These are phyloP conservation scores for Aspergillus nanangensis DNA, from an alignment of 495 filamentous ascomycete species.

Conservation along the genomic window DNA sequence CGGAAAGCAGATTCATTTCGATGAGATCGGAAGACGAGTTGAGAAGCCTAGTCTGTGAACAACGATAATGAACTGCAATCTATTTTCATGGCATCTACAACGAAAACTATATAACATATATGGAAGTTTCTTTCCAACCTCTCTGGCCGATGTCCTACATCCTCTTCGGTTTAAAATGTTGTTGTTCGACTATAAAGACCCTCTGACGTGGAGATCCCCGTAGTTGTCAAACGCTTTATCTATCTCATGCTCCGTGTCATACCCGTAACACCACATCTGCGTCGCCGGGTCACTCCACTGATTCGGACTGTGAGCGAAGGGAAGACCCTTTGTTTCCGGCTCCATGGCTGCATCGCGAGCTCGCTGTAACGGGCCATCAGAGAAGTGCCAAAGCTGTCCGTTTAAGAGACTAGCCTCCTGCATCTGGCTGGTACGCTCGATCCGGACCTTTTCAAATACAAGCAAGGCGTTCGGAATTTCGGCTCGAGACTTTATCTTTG, in stretches of 20 bases:
- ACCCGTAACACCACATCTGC: conserved; percentile 41
- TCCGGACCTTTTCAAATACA: conserved; percentile 26
- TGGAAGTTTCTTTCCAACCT: no score
- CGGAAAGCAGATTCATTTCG: conserved; percentile 54
- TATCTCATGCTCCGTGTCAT: conserved; percentile 39
- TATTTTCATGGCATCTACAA: no score
- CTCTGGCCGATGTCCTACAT: no score
- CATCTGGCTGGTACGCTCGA: conserved; percentile 22
- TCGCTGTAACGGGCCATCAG: conserved; percentile 39
- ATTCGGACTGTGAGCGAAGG: conserved; percentile 37
- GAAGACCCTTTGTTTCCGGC: conserved; percentile 13
- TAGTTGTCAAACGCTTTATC: conserved; percentile 19
- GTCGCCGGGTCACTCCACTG: conserved; percentile 46
- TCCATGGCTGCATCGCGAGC: conserved; percentile 40
- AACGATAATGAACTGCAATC: no score
- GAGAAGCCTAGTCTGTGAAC: conserved; percentile 23
- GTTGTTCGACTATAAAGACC: background rate
- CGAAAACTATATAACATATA: no score
- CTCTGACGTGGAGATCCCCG: background rate
- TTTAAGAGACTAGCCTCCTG: conserved; percentile 34
- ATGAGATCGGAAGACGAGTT: conserved; percentile 42
- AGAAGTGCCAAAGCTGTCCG: conserved; percentile 40
- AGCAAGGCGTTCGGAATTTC: conserved; percentile 12
- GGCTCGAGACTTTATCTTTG: conserved; percentile 7
- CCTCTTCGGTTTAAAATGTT: no score